Conservation (phyloP, 768 basidiomycete species). For the Termitomyces eurrhizus region DNA sequence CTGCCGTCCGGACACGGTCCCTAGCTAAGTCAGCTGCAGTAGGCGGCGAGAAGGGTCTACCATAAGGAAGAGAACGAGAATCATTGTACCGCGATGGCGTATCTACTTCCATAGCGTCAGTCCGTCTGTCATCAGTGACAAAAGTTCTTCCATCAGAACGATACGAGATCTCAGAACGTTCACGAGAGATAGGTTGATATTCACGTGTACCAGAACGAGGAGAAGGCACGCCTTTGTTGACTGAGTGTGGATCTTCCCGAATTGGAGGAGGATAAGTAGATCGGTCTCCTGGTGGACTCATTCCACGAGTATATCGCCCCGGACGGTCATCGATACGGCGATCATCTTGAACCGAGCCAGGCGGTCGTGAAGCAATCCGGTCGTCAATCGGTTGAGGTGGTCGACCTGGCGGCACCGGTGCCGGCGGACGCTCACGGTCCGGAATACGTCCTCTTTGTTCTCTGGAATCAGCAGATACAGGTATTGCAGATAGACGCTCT, state of each 20-base stretch:
- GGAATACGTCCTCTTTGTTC: constrained; percentile 18
- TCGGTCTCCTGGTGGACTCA: constrained; percentile 12
- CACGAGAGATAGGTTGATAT: constrained; percentile 27
- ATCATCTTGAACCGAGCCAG: constrained; percentile 14
- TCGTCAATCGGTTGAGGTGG: constrained; percentile 14
- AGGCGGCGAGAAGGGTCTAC: constrained; percentile 29
- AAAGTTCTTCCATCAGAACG: constrained; percentile 36
- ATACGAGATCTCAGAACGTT: constrained; percentile 25
- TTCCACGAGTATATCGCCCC: constrained; percentile 16
- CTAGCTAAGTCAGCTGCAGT: constrained; percentile 25
- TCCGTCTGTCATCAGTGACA: constrained; percentile 29
- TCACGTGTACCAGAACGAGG: constrained; percentile 26
- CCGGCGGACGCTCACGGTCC: constrained; percentile 16
- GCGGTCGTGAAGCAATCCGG: constrained; percentile 4
- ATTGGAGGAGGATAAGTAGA: constrained; percentile 19
- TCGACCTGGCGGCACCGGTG: constrained; percentile 14
- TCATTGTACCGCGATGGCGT: constrained; percentile 30
- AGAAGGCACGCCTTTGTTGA: constrained; percentile 23
- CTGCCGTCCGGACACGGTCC: constrained; percentile 27
- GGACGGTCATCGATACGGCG: constrained; percentile 22
- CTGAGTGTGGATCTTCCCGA: constrained; percentile 30
- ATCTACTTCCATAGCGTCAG: constrained; percentile 32
- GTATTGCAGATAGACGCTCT: constrained; percentile 35
- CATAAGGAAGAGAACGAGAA: constrained; percentile 19
- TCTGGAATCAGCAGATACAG: constrained; percentile 17